Conservation (phyloP, 805 yeast genomes). For the Kodamaea kaohsiungensis region DNA sequence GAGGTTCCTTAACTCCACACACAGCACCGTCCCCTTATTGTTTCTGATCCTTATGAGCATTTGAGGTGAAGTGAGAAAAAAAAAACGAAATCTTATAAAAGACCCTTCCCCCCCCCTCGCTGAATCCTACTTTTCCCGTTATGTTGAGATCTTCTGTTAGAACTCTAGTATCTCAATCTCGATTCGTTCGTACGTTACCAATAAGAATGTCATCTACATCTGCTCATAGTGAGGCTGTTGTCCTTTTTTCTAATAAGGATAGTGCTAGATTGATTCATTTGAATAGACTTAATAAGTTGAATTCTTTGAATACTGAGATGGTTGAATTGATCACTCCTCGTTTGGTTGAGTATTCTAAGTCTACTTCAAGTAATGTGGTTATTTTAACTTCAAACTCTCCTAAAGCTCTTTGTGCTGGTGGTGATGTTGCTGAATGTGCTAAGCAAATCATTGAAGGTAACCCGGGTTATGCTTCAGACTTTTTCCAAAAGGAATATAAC, state of each 20-base stretch:
- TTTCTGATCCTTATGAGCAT: neutral
- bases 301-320: slow-evolving; percentile 81
- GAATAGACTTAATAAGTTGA: slow-evolving; percentile 80
- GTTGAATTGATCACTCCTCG: slow-evolving; percentile 70
- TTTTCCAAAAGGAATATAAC: slow-evolving; percentile 79
- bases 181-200: slow-evolving; percentile 5
- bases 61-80: neutral
- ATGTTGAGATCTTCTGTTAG: slow-evolving; percentile 13
- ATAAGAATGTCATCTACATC: slow-evolving; percentile 10
- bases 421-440: slow-evolving; percentile 87
- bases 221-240: slow-evolving; percentile 48
- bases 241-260: slow-evolving; percentile 60
- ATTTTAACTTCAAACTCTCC: slow-evolving; percentile 66
- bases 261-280: slow-evolving; percentile 72
- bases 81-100: neutral
- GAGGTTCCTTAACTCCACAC: neutral
- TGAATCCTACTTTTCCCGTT: neutral
- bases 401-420: slow-evolving; percentile 91
- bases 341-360: slow-evolving; percentile 72
- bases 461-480: slow-evolving; percentile 52
- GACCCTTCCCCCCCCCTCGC: neutral
- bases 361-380: slow-evolving; percentile 61
- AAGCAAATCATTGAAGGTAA: slow-evolving; percentile 51
- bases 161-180: slow-evolving; percentile 4
- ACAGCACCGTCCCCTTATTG: neutral